These are phyloP conservation scores for Backusella westeae DNA, from an alignment of 192 early-diverging fungal species.

Conservation along the genomic window DNA sequence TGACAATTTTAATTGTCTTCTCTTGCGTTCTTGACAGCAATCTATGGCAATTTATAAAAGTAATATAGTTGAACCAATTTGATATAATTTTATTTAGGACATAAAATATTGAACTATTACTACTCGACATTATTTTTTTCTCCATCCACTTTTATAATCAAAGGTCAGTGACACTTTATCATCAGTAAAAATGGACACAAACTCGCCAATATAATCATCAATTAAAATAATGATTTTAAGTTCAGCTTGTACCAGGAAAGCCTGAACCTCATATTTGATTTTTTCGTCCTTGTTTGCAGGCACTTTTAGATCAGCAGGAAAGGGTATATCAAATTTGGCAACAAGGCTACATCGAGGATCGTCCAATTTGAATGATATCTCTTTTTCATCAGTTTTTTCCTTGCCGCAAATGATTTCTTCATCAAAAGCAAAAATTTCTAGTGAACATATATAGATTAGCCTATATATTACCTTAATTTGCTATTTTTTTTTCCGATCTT, in stretches of 20 bases:
- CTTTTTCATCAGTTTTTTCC: background rate
- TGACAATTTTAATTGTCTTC: background rate
- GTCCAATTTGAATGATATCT: background rate
- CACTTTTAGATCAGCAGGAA: background rate
- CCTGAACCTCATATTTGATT: background rate
- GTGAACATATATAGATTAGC: background rate
- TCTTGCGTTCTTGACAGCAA: no score
- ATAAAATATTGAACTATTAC: background rate
- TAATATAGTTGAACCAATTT: background rate
- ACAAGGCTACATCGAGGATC: background rate
- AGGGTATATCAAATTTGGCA: background rate
- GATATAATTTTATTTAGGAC: background rate
- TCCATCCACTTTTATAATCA: background rate
- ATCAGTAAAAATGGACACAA: background rate
- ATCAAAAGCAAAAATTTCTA: background rate
- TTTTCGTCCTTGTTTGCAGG: background rate
- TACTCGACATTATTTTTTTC: background rate
- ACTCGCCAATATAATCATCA: background rate
- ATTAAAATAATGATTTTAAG: slow-evolving; percentile 4
- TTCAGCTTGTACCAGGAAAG: background rate
- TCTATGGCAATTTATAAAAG: no score
- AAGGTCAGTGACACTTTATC: background rate
- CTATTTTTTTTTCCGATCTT: no score
- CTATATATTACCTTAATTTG: background rate
- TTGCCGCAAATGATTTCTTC: background rate